Percentiles rank a stretch among this genome's conserved stretches.
Conservation (phyloP, 257 asterid genomes). For the Solanum tarijense region DNA sequence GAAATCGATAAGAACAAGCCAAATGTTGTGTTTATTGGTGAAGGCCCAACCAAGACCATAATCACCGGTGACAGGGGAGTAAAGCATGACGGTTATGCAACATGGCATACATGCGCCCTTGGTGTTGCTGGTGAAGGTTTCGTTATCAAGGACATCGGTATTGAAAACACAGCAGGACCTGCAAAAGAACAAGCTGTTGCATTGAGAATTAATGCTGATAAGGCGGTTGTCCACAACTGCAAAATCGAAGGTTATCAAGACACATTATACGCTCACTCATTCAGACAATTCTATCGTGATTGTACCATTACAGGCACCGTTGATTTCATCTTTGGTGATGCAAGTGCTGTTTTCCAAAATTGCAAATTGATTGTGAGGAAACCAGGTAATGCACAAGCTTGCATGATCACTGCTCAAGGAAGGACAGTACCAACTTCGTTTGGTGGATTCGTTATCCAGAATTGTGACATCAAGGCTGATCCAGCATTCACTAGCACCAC, state of each 20-base stretch:
- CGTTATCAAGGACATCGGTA: slow-evolving; percentile 55
- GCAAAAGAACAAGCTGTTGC: slow-evolving; percentile 55
- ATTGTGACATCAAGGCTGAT: slow-evolving; percentile 39
- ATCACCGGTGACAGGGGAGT: slow-evolving; percentile 11
- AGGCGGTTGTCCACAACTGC: slow-evolving; percentile 44
- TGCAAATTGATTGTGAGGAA: slow-evolving; percentile 44
- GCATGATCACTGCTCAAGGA: slow-evolving; percentile 93
- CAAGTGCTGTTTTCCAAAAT: slow-evolving; percentile 26
- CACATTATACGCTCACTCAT: slow-evolving; percentile 64
- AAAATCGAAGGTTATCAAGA: slow-evolving; percentile 63
- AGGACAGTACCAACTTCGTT: slow-evolving; percentile 27
- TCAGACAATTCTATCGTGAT: slow-evolving; percentile 64
- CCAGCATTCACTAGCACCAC: slow-evolving; percentile 13
- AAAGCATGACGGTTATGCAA: background rate
- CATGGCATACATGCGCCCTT: background rate
- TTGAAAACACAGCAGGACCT: slow-evolving; percentile 80
- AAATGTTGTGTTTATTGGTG: slow-evolving; percentile 48
- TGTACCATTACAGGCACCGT: slow-evolving; percentile 68
- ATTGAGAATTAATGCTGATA: slow-evolving; percentile 10
- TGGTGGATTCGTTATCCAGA: slow-evolving; percentile 46
- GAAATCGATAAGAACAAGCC: background rate
- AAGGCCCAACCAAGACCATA: slow-evolving; percentile 47
- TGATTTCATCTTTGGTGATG: slow-evolving; percentile 78
- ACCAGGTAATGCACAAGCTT: slow-evolving; percentile 55
- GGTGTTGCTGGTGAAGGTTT: slow-evolving; percentile 19